phyloP scores from a whole-genome alignment of 1,139 yeast species.

The Candida sp. region DNA sequence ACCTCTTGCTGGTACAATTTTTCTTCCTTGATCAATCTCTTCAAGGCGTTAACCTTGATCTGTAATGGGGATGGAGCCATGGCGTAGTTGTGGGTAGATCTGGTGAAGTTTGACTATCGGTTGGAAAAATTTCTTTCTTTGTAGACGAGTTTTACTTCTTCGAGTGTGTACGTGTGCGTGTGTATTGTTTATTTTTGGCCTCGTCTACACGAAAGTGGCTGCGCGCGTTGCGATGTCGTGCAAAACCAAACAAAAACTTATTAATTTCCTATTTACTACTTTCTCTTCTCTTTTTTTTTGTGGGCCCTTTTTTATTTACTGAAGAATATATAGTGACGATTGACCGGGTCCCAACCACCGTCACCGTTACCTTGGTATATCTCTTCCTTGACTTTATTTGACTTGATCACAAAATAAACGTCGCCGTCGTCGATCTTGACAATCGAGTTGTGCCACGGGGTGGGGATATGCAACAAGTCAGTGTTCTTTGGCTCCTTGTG shows the following conservation, averaged over 20 bases:
- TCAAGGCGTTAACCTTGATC: conserved; percentile 77
- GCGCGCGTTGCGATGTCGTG: not conserved
- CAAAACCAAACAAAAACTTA: not conserved
- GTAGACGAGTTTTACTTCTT: too few relatives aligned
- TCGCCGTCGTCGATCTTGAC: conserved; percentile 40
- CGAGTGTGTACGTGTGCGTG: too few relatives aligned
- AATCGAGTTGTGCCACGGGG: conserved; percentile 69
- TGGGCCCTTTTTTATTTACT: conserved; percentile 7
- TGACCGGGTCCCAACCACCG: conserved; percentile 28
- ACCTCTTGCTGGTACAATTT: conserved; percentile 66
- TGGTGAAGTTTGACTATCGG: too few relatives aligned
- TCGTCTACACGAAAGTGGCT: not conserved
- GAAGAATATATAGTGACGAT: conserved; percentile 16
- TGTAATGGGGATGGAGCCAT: conserved; percentile 84
- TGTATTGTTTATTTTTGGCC: not conserved
- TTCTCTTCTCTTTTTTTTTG: not conserved
- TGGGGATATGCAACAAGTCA: conserved; percentile 63
- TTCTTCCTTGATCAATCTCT: conserved; percentile 77
- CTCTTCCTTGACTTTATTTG: conserved; percentile 28
- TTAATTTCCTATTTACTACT: not conserved
- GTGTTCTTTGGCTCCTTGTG: conserved; percentile 30
- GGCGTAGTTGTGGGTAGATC: conserved; percentile 1
- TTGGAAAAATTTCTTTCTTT: too few relatives aligned
- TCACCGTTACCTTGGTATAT: conserved; percentile 24
- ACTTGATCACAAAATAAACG: conserved; percentile 29